These are phyloP conservation scores for Xylariaceae sp. DNA, from an alignment of 2,329 filamentous ascomycete genomes.

Conservation along the genomic window DNA sequence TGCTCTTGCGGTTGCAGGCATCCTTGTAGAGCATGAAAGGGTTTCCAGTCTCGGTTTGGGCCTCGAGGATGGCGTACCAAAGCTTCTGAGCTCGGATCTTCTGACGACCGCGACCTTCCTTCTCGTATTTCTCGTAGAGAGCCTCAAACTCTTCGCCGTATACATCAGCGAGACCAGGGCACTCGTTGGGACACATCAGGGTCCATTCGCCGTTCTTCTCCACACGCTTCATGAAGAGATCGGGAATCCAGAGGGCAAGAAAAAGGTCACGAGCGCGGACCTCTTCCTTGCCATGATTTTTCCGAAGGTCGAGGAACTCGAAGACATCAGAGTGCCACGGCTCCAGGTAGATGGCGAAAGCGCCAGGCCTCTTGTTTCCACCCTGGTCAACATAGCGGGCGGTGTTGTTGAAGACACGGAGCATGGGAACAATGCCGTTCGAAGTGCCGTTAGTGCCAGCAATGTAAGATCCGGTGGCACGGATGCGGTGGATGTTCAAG, in stretches of 20 bases:
- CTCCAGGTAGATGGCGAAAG: constrained; percentile 98
- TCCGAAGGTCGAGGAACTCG: constrained; percentile 93
- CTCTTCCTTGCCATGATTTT: constrained; percentile 99
- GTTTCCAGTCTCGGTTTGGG: constrained; percentile 97
- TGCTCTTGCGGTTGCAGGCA: constrained; percentile 96
- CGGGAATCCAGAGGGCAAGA: constrained; percentile 96
- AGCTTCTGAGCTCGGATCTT: constrained; percentile 97
- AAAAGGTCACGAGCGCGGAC: constrained; percentile 95
- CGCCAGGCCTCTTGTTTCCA: constrained; percentile 97
- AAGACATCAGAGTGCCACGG: constrained; percentile 99
- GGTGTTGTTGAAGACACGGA: constrained; percentile 98
- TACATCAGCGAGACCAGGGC: constrained; percentile 88
- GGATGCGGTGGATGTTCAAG: constrained; percentile 93
- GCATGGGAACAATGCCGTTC: constrained; percentile 96
- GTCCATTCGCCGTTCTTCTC: constrained; percentile 97
- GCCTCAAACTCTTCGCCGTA: constrained; percentile 97
- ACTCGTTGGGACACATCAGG: constrained; percentile 96
- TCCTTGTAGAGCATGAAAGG: constrained; percentile 99
- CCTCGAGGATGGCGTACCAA: constrained; percentile 97
- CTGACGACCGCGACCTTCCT: constrained; percentile 79
- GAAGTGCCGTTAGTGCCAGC: constrained; percentile 97
- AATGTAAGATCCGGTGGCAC: constrained; percentile 96
- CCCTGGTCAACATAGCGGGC: constrained; percentile 98
- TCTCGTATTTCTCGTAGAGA: constrained; percentile 90
- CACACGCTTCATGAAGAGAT: constrained; percentile 99